Evolutionary conservation across 441 rosid genomes (phyloP).

Genomic region (Adansonia grandidieri): DNA sequence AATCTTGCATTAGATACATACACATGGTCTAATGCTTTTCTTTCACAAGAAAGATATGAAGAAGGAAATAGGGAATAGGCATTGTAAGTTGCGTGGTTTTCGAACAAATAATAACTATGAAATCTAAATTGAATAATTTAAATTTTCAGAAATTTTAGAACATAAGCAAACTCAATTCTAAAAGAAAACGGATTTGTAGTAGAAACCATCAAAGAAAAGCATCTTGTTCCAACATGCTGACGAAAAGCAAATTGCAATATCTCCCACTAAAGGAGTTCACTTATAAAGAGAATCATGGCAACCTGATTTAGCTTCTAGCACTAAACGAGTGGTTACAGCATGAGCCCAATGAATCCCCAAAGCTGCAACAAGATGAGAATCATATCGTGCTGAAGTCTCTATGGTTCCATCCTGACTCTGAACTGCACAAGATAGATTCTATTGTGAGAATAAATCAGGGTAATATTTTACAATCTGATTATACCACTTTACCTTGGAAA

Average conservation of each 20-base stretch:
- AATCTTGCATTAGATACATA: neutral
- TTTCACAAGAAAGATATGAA: neutral
- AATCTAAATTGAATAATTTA: neutral
- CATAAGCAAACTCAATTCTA: neutral
- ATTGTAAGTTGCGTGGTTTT: neutral
- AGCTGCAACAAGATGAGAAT: conserved; percentile 81
- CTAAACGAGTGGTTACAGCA: conserved; percentile 77
- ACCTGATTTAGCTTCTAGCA: conserved; percentile 84
- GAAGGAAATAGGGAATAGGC: neutral
- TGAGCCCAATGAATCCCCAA: conserved; percentile 92
- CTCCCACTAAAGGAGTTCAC: neutral
- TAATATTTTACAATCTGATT: conserved; percentile 25
- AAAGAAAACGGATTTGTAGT: neutral
- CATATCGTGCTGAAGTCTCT: conserved; percentile 46
- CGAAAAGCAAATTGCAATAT: neutral
- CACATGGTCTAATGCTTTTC: neutral
- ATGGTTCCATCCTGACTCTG: conserved; percentile 37
- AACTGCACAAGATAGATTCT: conserved; percentile 40
- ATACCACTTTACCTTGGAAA: conserved; percentile 65
- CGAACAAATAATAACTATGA: neutral
- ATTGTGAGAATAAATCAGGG: conserved; percentile 19
- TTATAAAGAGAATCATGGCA: conserved; percentile 18
- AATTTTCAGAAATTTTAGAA: neutral
- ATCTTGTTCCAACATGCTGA: conserved; percentile 7
- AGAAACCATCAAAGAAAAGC: conserved; percentile 4